Evolutionary conservation across 495 filamentous ascomycete species (phyloP), one percentile per base, ranked within the genome.

Genomic region (Penicillium crystallinum): DNA sequence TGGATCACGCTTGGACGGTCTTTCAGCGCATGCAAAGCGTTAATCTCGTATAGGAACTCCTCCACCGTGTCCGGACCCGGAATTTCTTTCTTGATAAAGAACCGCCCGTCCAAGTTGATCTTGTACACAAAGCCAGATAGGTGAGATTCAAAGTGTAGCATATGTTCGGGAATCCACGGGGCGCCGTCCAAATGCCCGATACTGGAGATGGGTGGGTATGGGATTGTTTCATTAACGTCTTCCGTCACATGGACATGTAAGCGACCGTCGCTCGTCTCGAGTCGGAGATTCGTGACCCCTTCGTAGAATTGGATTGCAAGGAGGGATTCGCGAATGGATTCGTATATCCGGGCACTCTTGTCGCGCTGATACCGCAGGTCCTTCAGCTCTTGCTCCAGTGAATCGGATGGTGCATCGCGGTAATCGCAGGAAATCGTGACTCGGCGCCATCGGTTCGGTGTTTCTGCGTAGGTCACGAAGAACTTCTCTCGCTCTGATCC

Each of bases 211-310:
- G 86, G 81, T 3, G 93, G 93, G 61, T 95, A 97, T 4, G 81
- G 82, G 47, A 97, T 93, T 43, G 90, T 96, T 67, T 98, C 93
- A 64, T 97, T 93, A 41, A 90, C 81, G 68, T 98, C 93, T 66
- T 97, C 93, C n/a, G 92, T 95, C 40, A 98, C 93, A 66, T 97
- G 93, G 18, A 98, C 91, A 70, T 98, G 93, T 42, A 98, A 75
- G 41, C 90, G 82, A 22, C 90, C 90, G 38, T 96, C 89, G 34
- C 81, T 85, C 1, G 93, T 98, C 66, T 96, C 84, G 14, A 98
- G 76, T 66, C 96, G 97, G 39, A 98, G 78, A 62, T 98, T 98
- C 17, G 95, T 98, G 27, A 97, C 93, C 6, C 89, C 95, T 53
- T 90, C 80, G 69, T 95, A 97, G 66, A 96, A 98, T 60, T 95